Conservation (phyloP, 2,329 filamentous ascomycete species). For the Raffaelea deltoideospora region DNA sequence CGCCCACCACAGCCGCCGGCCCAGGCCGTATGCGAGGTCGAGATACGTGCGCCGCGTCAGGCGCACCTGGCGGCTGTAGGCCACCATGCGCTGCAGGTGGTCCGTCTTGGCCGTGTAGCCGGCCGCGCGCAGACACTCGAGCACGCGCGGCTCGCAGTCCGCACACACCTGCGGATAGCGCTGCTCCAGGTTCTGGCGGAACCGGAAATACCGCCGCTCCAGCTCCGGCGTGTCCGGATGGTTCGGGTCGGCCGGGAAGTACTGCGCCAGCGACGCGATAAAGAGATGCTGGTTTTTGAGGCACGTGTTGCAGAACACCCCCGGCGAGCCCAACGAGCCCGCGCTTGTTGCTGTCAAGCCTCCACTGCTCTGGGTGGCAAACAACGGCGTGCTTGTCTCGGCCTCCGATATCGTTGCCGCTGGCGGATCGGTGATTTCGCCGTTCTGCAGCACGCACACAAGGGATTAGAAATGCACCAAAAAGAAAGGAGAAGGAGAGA, state of each 20-base stretch:
- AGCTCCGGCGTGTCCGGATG: slow-evolving; percentile 56
- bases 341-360: not conserved
- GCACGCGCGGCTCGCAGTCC: slow-evolving; percentile 61
- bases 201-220: slow-evolving; percentile 54
- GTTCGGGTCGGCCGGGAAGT: slow-evolving; percentile 48
- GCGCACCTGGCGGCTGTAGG: slow-evolving; percentile 38
- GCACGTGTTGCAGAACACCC: slow-evolving; percentile 59
- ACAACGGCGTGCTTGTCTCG: slow-evolving; percentile 26
- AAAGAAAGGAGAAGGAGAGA: too few relatives aligned
- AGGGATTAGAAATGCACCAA: too few relatives aligned
- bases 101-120: slow-evolving; percentile 78
- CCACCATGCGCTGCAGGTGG: slow-evolving; percentile 59
- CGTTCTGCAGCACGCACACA: too few relatives aligned
- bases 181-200: slow-evolving; percentile 57
- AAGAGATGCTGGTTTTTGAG: slow-evolving; percentile 80
- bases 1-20: slow-evolving; percentile 31
- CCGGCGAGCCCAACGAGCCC: too few relatives aligned
- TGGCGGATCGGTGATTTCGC: slow-evolving; percentile 80
- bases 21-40: slow-evolving; percentile 26
- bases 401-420: slow-evolving; percentile 36
- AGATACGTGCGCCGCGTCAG: slow-evolving; percentile 23
- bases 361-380: too few relatives aligned
- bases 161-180: slow-evolving; percentile 82
- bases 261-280: slow-evolving; percentile 61
- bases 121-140: slow-evolving; percentile 51